Evolutionary conservation across 2,329 filamentous ascomycete species (phyloP), one percentile per base, ranked within the genome.

Genomic region (Fusarium zealandicum): DNA sequence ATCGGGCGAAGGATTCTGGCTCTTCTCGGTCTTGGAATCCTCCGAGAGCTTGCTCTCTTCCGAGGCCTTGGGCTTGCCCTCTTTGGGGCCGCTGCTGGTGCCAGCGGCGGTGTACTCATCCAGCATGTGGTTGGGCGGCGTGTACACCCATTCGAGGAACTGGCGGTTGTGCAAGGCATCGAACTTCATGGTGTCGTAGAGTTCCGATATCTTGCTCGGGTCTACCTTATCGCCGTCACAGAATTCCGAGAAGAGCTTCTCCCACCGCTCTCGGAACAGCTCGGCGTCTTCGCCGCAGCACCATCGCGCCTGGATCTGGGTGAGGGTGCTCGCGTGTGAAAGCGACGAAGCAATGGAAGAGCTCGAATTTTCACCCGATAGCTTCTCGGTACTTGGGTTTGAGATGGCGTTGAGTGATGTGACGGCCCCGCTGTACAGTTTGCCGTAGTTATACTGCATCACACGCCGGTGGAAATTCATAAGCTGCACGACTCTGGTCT

Each of bases 171-270:
- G 96, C 12, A 99, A 81, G 1, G 95, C 95, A 72, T 99, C 95
- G 62, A 98, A 99, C 74, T 99, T 99, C 95, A 99, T 98, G 16
- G 93, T 98, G 73, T 99, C 95, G 73, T 99, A 99, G 3, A 99
- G 83, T 76, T 99, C 95, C 5, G 92, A 97, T 58, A 99, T 93
- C 78, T 99, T 99, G 80, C 93, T 96, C 14, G 96, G 96, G 73
- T 99, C 95, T 14, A 98, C 92, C 78, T 99, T 99, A 69, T 99
- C 95, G 1, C 90, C 89, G 72, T 99, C 96, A 63, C 90, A 95
- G 69, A 99, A 99, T 71, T 99, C 95, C 40, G 88, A 86, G 75
- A 99, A 99, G 2, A 99, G 83, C 77, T 99, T 99, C 76, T 98
- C 95, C 95, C 95, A 99, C 25, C 95, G 86, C 73, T 99, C 95